These are phyloP conservation scores for Grifola frondosa DNA, from an alignment of 1,284 basidiomycete genomes.

Conservation along the genomic window DNA sequence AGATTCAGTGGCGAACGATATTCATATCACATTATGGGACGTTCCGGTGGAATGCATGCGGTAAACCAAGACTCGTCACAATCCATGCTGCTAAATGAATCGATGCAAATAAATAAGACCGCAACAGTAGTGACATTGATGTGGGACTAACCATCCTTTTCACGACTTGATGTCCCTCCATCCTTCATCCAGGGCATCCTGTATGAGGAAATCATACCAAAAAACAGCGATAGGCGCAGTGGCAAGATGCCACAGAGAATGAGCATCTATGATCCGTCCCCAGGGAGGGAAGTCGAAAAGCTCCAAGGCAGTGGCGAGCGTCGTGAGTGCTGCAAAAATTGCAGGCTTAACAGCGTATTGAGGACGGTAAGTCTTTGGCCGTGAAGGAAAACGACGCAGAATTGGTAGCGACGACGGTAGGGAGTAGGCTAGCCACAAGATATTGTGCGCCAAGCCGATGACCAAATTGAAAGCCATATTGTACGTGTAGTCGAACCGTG, in stretches of 20 bases:
- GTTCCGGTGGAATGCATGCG: no score
- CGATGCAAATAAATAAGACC: no score
- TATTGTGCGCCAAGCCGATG: conserved; percentile 78
- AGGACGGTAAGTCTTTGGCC: conserved; percentile 54
- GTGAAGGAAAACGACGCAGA: conserved; percentile 53
- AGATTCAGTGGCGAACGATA: no score
- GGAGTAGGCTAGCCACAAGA: conserved; percentile 82
- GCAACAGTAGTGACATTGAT: no score
- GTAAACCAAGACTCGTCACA: no score
- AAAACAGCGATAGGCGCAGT: conserved; percentile 78
- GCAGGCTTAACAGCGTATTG: conserved; percentile 53
- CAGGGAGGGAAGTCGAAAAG: conserved; percentile 91
- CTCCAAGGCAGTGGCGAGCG: conserved; percentile 79
- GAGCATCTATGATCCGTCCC: conserved; percentile 82
- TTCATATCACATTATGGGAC: no score
- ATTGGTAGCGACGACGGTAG: conserved; percentile 51
- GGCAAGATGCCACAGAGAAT: conserved; percentile 90
- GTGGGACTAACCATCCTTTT: neutral
- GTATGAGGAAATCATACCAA: conserved; percentile 84
- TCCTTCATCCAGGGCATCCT: conserved; percentile 61
- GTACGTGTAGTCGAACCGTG: conserved; percentile 93
- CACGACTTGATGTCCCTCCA: conserved; percentile 31
- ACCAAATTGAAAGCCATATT: conserved; percentile 88
- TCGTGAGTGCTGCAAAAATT: conserved; percentile 70
- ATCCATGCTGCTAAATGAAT: no score